Percentiles rank a stretch among this genome's conserved stretches.
Conservation (phyloP, 306 rosid genomes). For the Dryas alaskensis region DNA sequence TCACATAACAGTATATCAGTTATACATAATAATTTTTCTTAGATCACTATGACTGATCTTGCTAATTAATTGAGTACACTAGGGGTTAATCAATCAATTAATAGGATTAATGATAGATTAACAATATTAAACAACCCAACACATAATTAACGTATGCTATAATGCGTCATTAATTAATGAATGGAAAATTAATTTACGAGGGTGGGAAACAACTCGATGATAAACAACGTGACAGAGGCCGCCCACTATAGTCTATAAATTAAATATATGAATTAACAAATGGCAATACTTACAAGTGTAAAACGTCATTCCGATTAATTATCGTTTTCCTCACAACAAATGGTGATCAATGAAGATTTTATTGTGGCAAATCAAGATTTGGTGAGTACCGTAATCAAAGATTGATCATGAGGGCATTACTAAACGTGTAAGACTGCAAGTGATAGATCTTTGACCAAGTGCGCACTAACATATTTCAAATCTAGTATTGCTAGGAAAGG, state of each 20-base stretch:
- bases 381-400: background rate
- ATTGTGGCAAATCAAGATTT: conserved; percentile 17
- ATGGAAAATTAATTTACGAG: too few species aligned
- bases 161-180: too few species aligned
- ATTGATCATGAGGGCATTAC: conserved; percentile 25
- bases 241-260: background rate
- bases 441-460: conserved; percentile 18
- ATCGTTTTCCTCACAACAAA: background rate
- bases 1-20: too few species aligned
- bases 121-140: background rate
- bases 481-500: conserved; percentile 33
- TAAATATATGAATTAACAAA: background rate
- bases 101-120: too few species aligned
- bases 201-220: background rate
- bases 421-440: conserved; percentile 29
- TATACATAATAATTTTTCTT: too few species aligned
- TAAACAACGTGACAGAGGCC: background rate
- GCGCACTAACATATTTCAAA: conserved; percentile 38
- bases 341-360: background rate
- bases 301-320: background rate
- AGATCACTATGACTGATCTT: background rate
- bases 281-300: background rate
- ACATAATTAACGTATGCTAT: background rate
- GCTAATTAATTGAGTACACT: background rate
- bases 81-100: too few species aligned